A percentile compares a stretch with the other conserved stretches of the same genome.
Evolutionary conservation across 345 rosid species (phyloP).

Genomic region (Euclidium syriacum): DNA sequence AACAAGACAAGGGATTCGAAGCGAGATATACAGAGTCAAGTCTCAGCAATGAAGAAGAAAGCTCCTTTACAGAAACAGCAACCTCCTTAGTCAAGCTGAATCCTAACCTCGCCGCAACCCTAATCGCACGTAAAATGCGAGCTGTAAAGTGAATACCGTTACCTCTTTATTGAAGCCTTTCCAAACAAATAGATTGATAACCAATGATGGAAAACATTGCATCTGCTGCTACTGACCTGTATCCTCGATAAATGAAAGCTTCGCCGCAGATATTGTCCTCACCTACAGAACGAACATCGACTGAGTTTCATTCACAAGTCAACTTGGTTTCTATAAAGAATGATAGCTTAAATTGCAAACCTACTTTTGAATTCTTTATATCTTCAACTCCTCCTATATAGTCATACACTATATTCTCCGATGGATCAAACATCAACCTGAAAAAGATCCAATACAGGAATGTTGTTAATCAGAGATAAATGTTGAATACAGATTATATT

Average conservation of each 20-base stretch:
- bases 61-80: constrained; percentile 51
- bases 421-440: constrained; percentile 73
- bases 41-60: constrained; percentile 41
- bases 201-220: not conserved
- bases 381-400: constrained; percentile 73
- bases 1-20: not conserved
- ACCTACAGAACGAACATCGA: constrained; percentile 32
- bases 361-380: constrained; percentile 56
- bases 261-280: constrained; percentile 40
- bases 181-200: not conserved
- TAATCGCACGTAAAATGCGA: constrained; percentile 69
- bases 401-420: constrained; percentile 55
- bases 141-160: constrained; percentile 39
- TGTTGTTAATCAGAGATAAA: not conserved
- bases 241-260: constrained; percentile 47
- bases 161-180: constrained; percentile 5
- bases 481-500: not conserved
- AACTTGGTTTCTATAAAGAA: constrained; percentile 11
- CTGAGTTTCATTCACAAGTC: constrained; percentile 5
- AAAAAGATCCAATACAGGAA: not conserved
- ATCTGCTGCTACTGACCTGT: constrained; percentile 33
- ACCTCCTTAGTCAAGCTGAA: constrained; percentile 59
- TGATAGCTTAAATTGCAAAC: constrained; percentile 31
- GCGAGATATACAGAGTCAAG: constrained; percentile 51
- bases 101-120: constrained; percentile 68